These are phyloP conservation scores for Malus asiatica DNA, from an alignment of 306 rosid species.

Conservation along the genomic window DNA sequence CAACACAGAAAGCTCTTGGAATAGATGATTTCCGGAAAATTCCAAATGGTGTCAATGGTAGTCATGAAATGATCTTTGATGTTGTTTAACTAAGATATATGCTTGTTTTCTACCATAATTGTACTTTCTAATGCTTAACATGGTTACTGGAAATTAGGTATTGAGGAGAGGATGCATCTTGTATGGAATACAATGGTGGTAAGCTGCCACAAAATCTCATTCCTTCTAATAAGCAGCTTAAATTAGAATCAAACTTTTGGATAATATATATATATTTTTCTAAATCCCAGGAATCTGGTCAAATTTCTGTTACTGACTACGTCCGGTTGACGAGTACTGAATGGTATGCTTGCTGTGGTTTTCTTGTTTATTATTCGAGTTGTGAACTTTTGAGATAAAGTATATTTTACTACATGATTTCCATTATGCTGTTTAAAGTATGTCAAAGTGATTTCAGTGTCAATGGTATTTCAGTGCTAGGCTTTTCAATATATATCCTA, in stretches of 20 bases:
- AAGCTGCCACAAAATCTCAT: slow-evolving; percentile 27
- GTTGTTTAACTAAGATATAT: background rate
- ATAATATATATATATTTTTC: background rate
- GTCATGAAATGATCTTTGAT: slow-evolving; percentile 7
- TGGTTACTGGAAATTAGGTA: slow-evolving; percentile 45
- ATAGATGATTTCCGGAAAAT: slow-evolving; percentile 81
- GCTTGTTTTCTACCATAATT: background rate
- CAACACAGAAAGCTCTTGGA: slow-evolving; percentile 84
- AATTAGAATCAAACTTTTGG: slow-evolving; percentile 5
- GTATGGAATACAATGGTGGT: slow-evolving; percentile 97
- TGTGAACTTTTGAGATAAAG: background rate
- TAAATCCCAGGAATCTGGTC: slow-evolving; percentile 72
- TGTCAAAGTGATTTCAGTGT: background rate
- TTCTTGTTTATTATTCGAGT: background rate
- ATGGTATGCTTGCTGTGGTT: slow-evolving; percentile 42
- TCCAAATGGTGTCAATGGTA: slow-evolving; percentile 97
- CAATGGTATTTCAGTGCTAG: slow-evolving; percentile 53
- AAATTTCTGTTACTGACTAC: slow-evolving; percentile 73
- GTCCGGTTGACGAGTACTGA: slow-evolving; percentile 82
- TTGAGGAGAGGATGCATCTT: slow-evolving; percentile 94
- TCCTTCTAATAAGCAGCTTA: slow-evolving; percentile 6
- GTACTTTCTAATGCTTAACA: slow-evolving; percentile 10
- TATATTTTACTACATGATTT: background rate
- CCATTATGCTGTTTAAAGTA: slow-evolving; percentile 8
- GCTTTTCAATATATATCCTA: slow-evolving; percentile 90